Conservation (phyloP, 1,284 basidiomycete species). For the Fomitiporia mediterranea region DNA sequence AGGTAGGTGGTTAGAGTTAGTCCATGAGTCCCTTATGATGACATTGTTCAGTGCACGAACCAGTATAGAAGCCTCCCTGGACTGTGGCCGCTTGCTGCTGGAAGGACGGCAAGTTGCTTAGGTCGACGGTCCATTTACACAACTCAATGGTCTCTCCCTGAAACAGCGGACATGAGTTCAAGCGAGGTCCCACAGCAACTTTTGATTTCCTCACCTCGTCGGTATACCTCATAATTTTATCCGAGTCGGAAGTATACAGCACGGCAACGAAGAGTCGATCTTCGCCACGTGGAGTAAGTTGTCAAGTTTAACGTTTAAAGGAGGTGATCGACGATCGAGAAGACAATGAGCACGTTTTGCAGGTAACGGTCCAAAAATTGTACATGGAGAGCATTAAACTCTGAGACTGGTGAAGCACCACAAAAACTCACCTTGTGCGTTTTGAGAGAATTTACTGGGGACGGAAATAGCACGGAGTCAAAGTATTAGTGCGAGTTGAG, state of each 20-base stretch:
- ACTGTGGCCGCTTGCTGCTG: conserved; percentile 55
- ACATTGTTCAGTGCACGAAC: conserved; percentile 32
- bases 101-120: conserved; percentile 71
- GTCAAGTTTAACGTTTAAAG: conserved; percentile 7
- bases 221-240: conserved; percentile 72
- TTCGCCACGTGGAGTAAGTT: conserved; percentile 27
- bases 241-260: conserved; percentile 68
- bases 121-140: conserved; percentile 83
- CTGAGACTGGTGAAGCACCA: neutral
- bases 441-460: conserved; percentile 69
- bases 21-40: neutral
- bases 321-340: conserved; percentile 12
- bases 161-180: conserved; percentile 14
- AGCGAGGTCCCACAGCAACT: conserved; percentile 9
- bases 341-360: neutral
- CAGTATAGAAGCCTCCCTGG: conserved; percentile 70
- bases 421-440: conserved; percentile 47
- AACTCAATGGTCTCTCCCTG: conserved; percentile 65
- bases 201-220: conserved; percentile 50
- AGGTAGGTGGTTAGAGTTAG: neutral
- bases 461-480: conserved; percentile 12
- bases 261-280: conserved; percentile 75
- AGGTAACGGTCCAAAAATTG: neutral
- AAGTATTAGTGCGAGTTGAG: conserved; percentile 18
- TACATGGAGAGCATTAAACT: neutral